phyloP scores from a whole-genome alignment of 2,329 filamentous ascomycete genomes.

The Monosporascus sp. region DNA sequence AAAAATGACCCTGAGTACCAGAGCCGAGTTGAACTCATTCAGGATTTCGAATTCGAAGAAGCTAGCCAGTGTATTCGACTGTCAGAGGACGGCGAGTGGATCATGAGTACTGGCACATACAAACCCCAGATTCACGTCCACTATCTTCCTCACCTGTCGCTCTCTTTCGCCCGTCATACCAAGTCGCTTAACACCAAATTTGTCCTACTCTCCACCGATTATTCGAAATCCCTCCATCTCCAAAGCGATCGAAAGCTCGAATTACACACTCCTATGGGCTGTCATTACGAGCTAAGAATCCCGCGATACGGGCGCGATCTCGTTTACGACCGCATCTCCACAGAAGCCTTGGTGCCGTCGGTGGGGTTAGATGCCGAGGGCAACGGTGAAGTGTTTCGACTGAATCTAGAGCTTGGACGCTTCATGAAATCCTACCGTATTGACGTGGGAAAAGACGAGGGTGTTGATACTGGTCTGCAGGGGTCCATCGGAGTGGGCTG shows the following conservation, averaged over 20 bases:
- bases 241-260: conserved; percentile 89
- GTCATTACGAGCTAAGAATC: conserved; percentile 83
- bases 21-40: conserved; percentile 87
- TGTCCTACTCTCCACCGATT: conserved; percentile 80
- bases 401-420: conserved; percentile 86
- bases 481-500: conserved; percentile 80
- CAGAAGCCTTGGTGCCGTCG: conserved; percentile 81
- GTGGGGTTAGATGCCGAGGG: conserved; percentile 84
- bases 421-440: conserved; percentile 94
- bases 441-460: conserved; percentile 81
- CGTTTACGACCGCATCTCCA: conserved; percentile 72
- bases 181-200: conserved; percentile 89
- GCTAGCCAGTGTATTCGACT: conserved; percentile 85
- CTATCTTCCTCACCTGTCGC: conserved; percentile 82
- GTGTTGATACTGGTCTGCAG: conserved; percentile 68
- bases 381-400: conserved; percentile 82
- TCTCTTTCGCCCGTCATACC: conserved; percentile 93
- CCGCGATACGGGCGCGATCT: conserved; percentile 90
- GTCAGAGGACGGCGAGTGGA: conserved; percentile 94
- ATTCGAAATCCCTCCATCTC: conserved; percentile 88
- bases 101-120: conserved; percentile 82
- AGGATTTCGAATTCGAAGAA: conserved; percentile 97
- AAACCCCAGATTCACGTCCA: conserved; percentile 90
- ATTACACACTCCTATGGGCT: conserved; percentile 55
- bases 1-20: conserved; percentile 92